Conservation (phyloP, 1,284 basidiomycete genomes). For the Malassezia obtusa region DNA sequence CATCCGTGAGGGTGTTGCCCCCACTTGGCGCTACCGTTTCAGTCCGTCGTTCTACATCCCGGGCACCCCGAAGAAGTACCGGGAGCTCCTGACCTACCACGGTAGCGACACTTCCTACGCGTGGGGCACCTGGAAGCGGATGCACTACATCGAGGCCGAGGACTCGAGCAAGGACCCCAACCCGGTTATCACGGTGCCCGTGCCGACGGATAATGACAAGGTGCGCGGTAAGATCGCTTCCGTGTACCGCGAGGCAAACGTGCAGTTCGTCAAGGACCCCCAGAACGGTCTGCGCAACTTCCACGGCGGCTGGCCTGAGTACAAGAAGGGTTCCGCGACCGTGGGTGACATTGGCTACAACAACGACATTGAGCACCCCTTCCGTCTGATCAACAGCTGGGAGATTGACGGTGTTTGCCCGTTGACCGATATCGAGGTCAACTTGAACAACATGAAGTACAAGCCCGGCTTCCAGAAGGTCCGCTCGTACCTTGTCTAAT, state of each 20-base stretch:
- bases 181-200: not conserved
- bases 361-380: conserved; percentile 2
- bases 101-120: conserved; percentile 16
- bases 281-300: conserved; percentile 10
- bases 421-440: conserved; percentile 2
- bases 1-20: conserved; percentile 2
- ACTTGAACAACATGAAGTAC: conserved; percentile 8
- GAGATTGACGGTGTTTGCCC: conserved; percentile 14
- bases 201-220: conserved; percentile 1
- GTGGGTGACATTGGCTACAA: conserved; percentile 15
- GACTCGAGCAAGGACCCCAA: not conserved
- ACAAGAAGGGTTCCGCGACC: not conserved
- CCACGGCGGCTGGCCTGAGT: conserved; percentile 9
- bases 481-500: conserved; percentile 7
- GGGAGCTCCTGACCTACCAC: conserved; percentile 9
- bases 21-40: conserved; percentile 20
- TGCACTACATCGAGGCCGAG: not conserved
- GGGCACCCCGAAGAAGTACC: conserved; percentile 4
- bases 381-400: not conserved
- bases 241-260: conserved; percentile 8
- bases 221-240: not conserved
- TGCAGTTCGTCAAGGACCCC: conserved; percentile 16
- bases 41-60: conserved; percentile 15
- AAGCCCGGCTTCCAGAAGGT: not conserved
- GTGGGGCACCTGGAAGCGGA: conserved; percentile 8